Evolutionary conservation across 2,329 filamentous ascomycete species (phyloP).

Genomic region (Fusarium chaquense): DNA sequence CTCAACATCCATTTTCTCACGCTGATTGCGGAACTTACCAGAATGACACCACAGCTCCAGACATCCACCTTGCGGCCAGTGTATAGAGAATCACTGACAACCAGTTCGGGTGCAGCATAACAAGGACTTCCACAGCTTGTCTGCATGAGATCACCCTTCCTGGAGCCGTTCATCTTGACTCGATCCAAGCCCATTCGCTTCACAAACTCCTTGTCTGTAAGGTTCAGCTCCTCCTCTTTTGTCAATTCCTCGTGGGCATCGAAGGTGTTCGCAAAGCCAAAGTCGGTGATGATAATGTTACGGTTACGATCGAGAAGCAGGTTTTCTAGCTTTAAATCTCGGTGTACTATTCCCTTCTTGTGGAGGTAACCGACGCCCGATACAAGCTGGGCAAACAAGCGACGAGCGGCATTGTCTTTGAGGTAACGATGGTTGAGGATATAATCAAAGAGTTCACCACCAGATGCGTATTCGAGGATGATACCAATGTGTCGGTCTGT

Average conservation of each 20-base stretch:
- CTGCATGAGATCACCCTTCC: constrained; percentile 96
- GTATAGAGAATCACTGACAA: constrained; percentile 97
- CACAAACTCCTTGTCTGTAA: constrained; percentile 89
- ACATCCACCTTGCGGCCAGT: constrained; percentile 98
- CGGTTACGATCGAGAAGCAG: constrained; percentile 93
- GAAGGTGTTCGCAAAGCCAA: constrained; percentile 98
- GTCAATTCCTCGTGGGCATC: constrained; percentile 87
- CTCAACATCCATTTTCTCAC: background rate
- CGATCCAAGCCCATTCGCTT: constrained; percentile 88
- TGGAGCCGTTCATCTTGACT: constrained; percentile 77
- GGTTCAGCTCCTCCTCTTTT: constrained; percentile 89
- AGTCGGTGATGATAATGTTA: constrained; percentile 99
- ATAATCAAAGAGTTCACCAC: constrained; percentile 97
- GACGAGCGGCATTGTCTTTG: constrained; percentile 90
- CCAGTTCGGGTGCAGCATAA: constrained; percentile 95
- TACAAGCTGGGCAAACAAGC: constrained; percentile 93
- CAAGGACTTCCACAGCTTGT: constrained; percentile 98
- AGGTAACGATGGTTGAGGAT: constrained; percentile 97
- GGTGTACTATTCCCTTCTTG: constrained; percentile 98
- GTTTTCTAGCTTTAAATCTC: constrained; percentile 97
- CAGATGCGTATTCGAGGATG: constrained; percentile 97
- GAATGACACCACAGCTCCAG: constrained; percentile 98
- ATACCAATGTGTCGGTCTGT: constrained; percentile 98
- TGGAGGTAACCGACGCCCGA: constrained; percentile 97
- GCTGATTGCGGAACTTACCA: constrained; percentile 71